Evolutionary conservation across 805 yeast genomes (phyloP).

Genomic region (Candida vaughaniae): DNA sequence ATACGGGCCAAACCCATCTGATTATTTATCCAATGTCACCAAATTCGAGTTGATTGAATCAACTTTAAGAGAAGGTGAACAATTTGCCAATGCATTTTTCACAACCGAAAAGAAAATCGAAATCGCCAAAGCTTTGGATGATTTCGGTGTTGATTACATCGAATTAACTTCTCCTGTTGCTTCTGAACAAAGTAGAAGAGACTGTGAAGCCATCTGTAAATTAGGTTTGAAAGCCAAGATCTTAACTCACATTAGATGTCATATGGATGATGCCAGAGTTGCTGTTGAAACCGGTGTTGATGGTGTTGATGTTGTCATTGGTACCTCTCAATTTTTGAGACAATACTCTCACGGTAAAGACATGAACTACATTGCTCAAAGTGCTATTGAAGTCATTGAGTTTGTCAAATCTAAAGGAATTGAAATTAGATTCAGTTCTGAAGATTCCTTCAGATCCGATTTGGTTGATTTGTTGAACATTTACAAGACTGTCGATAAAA

Average conservation of each 20-base stretch:
- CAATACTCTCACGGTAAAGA: slow-evolving; percentile 97
- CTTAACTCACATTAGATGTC: slow-evolving; percentile 95
- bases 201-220: slow-evolving; percentile 98
- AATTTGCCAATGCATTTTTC: slow-evolving; percentile 96
- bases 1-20: slow-evolving; percentile 94
- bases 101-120: slow-evolving; percentile 92
- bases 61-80: slow-evolving; percentile 97
- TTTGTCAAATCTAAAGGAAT: slow-evolving; percentile 95
- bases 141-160: slow-evolving; percentile 96
- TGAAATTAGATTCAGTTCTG: slow-evolving; percentile 94
- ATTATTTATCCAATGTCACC: slow-evolving; percentile 84
- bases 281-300: slow-evolving; percentile 99
- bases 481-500: slow-evolving; percentile 93
- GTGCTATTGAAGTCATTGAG: slow-evolving; percentile 95
- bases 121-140: slow-evolving; percentile 95
- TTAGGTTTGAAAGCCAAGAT: slow-evolving; percentile 94
- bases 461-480: slow-evolving; percentile 92
- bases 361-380: slow-evolving; percentile 94
- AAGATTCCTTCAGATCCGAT: slow-evolving; percentile 96
- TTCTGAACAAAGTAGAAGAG: slow-evolving; percentile 85
- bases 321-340: slow-evolving; percentile 93
- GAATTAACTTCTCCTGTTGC: slow-evolving; percentile 98
- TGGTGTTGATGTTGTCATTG: slow-evolving; percentile 98
- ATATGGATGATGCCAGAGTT: slow-evolving; percentile 96
- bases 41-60: slow-evolving; percentile 91